These are phyloP conservation scores for Paecilomyces formosus DNA, from an alignment of 2,329 filamentous ascomycete species.

Conservation along the genomic window DNA sequence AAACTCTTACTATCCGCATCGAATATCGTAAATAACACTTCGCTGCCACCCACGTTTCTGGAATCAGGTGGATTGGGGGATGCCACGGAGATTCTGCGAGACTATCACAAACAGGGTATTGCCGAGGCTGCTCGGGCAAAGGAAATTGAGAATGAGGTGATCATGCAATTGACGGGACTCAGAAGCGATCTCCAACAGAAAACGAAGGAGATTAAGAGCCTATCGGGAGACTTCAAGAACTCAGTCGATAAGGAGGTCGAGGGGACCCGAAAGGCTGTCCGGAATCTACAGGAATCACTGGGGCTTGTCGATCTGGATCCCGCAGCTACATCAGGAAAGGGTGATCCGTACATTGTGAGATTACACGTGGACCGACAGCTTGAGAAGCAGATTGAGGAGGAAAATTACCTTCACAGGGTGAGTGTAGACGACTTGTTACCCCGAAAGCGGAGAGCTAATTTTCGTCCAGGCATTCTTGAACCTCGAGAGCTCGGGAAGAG, in stretches of 20 bases:
- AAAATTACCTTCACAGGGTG: slow-evolving; percentile 92
- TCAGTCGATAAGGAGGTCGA: slow-evolving; percentile 94
- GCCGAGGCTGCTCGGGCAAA: slow-evolving; percentile 78
- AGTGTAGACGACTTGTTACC: slow-evolving; percentile 20
- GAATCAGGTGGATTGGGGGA: slow-evolving; percentile 78
- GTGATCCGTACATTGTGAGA: slow-evolving; percentile 83
- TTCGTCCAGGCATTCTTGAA: slow-evolving; percentile 74
- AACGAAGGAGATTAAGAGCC: slow-evolving; percentile 94
- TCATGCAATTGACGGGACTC: slow-evolving; percentile 75
- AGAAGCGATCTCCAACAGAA: slow-evolving; percentile 87
- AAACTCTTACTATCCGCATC: slow-evolving; percentile 78
- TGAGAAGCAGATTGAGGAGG: slow-evolving; percentile 88
- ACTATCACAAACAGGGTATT: slow-evolving; percentile 75
- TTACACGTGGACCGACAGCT: slow-evolving; percentile 82
- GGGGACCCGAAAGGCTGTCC: slow-evolving; percentile 68
- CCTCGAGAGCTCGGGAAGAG: slow-evolving; percentile 84
- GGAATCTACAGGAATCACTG: slow-evolving; percentile 71
- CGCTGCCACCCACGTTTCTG: slow-evolving; percentile 68
- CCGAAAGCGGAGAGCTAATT: slow-evolving; percentile 9
- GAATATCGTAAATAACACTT: slow-evolving; percentile 74
- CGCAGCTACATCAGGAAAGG: slow-evolving; percentile 68
- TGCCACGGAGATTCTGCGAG: slow-evolving; percentile 69
- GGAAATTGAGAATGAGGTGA: slow-evolving; percentile 87
- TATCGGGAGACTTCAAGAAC: slow-evolving; percentile 95
- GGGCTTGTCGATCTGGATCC: slow-evolving; percentile 73